These are phyloP conservation scores for Annulohypoxylon maeteangense DNA, from an alignment of 495 filamentous ascomycete genomes.

Conservation along the genomic window DNA sequence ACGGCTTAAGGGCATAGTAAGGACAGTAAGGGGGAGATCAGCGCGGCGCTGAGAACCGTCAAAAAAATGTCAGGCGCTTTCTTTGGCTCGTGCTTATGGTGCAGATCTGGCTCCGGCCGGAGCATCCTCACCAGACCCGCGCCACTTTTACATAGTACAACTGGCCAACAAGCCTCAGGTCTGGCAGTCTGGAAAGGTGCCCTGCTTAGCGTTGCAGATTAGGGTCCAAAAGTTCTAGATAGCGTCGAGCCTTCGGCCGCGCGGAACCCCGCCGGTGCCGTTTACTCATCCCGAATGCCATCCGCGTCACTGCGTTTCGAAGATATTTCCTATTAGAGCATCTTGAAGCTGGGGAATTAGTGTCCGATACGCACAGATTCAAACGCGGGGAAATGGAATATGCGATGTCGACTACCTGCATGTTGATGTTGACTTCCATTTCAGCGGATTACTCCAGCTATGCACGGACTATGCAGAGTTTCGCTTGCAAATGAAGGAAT, in stretches of 20 bases:
- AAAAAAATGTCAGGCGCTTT: slow-evolving; percentile 34
- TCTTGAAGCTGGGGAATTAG: slow-evolving; percentile 9
- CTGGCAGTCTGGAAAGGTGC: slow-evolving; percentile 1
- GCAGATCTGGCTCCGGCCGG: slow-evolving; percentile 29
- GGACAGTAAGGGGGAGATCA: background rate
- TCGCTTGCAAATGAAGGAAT: background rate
- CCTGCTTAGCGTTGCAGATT: slow-evolving; percentile 25
- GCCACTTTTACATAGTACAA: slow-evolving; percentile 17
- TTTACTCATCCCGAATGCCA: slow-evolving; percentile 1
- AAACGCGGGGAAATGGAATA: slow-evolving; percentile 29
- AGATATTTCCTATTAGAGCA: slow-evolving; percentile 1
- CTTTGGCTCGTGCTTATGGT: slow-evolving; percentile 15
- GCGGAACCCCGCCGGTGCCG: slow-evolving; percentile 38
- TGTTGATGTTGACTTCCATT: slow-evolving; percentile 7
- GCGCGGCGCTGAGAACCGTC: slow-evolving; percentile 6
- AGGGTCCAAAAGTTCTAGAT: background rate
- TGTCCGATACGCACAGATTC: slow-evolving; percentile 11
- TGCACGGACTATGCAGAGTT: slow-evolving; percentile 7
- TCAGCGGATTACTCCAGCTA: slow-evolving; percentile 9
- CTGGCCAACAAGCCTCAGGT: slow-evolving; percentile 2
- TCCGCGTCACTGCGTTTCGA: background rate
- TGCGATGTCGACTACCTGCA: slow-evolving; percentile 4
- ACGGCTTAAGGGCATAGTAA: slow-evolving; percentile 17
- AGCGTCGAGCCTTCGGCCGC: slow-evolving; percentile 39
- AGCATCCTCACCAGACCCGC: slow-evolving; percentile 25